phyloP scores from a whole-genome alignment of 2,329 filamentous ascomycete species.

The Xylaria sp. region DNA sequence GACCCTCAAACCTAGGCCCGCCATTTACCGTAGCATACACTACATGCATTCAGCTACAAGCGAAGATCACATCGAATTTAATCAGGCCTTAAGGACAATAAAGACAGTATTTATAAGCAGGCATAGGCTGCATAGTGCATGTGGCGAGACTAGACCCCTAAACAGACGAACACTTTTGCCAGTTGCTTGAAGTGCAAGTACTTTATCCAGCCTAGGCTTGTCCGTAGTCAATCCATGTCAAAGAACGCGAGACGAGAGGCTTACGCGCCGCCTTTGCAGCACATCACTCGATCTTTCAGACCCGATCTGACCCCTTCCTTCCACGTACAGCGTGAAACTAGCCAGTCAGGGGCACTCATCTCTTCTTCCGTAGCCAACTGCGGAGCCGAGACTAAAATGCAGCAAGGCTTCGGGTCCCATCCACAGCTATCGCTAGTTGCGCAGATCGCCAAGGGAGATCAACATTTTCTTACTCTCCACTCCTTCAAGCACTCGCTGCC shows the following conservation, averaged over 20 bases:
- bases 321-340: neutral
- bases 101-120: neutral
- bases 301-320: neutral
- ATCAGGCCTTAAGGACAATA: neutral
- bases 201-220: neutral
- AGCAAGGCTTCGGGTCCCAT: neutral
- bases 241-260: neutral
- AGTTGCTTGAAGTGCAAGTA: neutral
- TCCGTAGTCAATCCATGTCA: neutral
- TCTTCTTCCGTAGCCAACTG: neutral
- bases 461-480: no score
- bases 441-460: neutral
- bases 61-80: neutral
- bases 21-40: no score
- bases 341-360: neutral
- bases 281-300: no score
- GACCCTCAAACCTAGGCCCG: neutral
- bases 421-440: neutral
- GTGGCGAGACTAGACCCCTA: neutral
- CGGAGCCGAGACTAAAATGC: neutral
- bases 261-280: neutral
- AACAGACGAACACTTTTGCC: neutral
- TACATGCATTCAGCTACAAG: neutral
- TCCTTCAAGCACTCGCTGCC: neutral
- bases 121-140: neutral